A percentile compares a stretch with the other conserved stretches of the same genome.
phyloP scores from a whole-genome alignment of 768 basidiomycete species.

The Collybia mongolica region DNA sequence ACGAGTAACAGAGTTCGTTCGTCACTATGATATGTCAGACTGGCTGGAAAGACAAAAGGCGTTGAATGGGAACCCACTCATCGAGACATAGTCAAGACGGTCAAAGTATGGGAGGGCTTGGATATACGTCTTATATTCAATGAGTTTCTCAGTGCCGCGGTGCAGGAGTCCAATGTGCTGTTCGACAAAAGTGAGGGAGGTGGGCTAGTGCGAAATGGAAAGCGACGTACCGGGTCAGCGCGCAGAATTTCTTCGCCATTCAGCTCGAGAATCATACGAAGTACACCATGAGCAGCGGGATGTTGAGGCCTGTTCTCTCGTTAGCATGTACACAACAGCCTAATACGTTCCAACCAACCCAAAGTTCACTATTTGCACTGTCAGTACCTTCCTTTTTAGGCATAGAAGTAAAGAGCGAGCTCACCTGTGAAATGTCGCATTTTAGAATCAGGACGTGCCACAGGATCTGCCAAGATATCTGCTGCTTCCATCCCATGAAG shows the following conservation, averaged over 20 bases:
- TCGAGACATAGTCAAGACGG: conserved; percentile 97
- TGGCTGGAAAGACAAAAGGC: neutral
- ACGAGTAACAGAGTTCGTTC: conserved; percentile 95
- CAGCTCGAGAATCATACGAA: conserved; percentile 94
- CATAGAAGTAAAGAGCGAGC: conserved; percentile 23
- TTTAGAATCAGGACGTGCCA: conserved; percentile 68
- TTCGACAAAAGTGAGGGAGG: conserved; percentile 5
- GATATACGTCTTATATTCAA: conserved; percentile 97
- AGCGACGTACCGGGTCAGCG: conserved; percentile 68
- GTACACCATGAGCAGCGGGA: conserved; percentile 97
- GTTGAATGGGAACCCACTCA: conserved; percentile 65
- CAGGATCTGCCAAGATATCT: conserved; percentile 78
- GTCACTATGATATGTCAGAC: conserved; percentile 67
- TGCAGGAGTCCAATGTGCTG: conserved; percentile 95
- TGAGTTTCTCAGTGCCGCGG: conserved; percentile 97
- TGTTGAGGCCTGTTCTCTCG: conserved; percentile 76
- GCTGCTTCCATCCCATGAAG: conserved; percentile 76
- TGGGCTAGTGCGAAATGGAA: neutral
- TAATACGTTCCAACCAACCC: conserved; percentile 53
- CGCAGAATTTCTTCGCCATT: conserved; percentile 96
- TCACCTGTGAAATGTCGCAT: conserved; percentile 93
- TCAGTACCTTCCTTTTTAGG: conserved; percentile 7
- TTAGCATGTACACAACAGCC: neutral
- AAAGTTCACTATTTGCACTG: conserved; percentile 73
- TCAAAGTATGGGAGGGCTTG: conserved; percentile 99